phyloP scores from a whole-genome alignment of 306 rosid genomes.

The Mimosa pudica region DNA sequence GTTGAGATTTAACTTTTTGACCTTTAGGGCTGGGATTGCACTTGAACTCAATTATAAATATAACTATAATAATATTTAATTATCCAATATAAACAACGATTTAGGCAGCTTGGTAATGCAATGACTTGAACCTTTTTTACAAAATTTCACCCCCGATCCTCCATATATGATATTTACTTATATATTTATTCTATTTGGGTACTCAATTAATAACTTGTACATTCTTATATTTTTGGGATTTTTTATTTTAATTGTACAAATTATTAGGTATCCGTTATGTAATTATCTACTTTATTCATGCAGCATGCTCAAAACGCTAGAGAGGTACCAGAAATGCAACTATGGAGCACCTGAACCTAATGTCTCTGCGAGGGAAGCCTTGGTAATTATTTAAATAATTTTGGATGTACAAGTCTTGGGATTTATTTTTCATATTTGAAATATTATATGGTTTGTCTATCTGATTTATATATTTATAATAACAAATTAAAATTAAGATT shows the following conservation, averaged over 20 bases:
- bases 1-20: neutral
- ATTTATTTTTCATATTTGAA: slow-evolving; percentile 28
- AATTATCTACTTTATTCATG: neutral
- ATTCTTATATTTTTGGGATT: neutral
- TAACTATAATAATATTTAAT: neutral
- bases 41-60: neutral
- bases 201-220: neutral
- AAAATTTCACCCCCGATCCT: neutral
- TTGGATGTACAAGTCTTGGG: neutral
- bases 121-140: neutral
- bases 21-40: neutral
- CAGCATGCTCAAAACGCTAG: slow-evolving; percentile 99
- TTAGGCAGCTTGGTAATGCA: neutral
- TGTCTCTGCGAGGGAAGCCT: slow-evolving; percentile 86
- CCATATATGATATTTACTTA: neutral
- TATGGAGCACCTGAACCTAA: slow-evolving; percentile 92
- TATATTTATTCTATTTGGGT: no score
- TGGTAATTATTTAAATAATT: slow-evolving; percentile 49
- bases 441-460: neutral
- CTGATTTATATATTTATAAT: neutral
- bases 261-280: neutral
- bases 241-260: neutral
- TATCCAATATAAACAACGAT: neutral
- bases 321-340: slow-evolving; percentile 96
- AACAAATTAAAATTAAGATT: neutral